Base-by-base conservation (phyloP, 306 rosid species). In the Rosa multiflora region DNA sequence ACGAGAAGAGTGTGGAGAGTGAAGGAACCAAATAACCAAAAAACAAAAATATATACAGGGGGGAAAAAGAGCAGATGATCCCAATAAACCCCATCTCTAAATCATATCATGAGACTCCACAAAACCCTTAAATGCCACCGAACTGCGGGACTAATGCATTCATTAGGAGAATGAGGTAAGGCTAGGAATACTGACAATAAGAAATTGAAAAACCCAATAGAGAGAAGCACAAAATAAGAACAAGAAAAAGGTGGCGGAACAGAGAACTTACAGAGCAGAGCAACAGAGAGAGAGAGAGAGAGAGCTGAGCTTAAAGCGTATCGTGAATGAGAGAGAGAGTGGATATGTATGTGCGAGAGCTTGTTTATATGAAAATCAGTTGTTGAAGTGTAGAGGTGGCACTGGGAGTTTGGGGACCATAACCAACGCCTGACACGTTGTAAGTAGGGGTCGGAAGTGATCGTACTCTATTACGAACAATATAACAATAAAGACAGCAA, bases 11-110 rank as follows among this genome's bases (percentile, higher is more conserved):
- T 58, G 32, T 32, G 21, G 62, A 52, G 53, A 75, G 29, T 2
- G 39, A 21, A 6, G 1, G 32, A 42, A 74, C 10, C 8, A 84
- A 82, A 79, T n/a, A 79, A 80, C 75, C 35, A 40, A 8, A 62
- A 15, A 32, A n/a, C 14, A 40, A 11, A 53, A 23, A 13, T 39
- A 12, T 2, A 59, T 23, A 13, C 2, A 11, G 13, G 46, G 13
- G 1, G 13, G 1, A 8, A 18, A 67, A 21, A 55, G 15, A 55
- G 13, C 51, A 73, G 23, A 23, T 37, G 35, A n/a, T 37, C 49
- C 10, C 8, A n/a, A 20, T 6, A 55, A 74, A 44, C 3, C 39
- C 20, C 59, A 61, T 23, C 58, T 17, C 58, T 10, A 58, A 40
- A 61, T 40, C 56, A 61, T 43, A 61, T 44, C 10, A 39, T 12